Evolutionary conservation across 371 early-diverging fungal species (phyloP), one percentile per base, ranked within the genome.

Genomic region (Amoeboaphelidium protococcarum): DNA sequence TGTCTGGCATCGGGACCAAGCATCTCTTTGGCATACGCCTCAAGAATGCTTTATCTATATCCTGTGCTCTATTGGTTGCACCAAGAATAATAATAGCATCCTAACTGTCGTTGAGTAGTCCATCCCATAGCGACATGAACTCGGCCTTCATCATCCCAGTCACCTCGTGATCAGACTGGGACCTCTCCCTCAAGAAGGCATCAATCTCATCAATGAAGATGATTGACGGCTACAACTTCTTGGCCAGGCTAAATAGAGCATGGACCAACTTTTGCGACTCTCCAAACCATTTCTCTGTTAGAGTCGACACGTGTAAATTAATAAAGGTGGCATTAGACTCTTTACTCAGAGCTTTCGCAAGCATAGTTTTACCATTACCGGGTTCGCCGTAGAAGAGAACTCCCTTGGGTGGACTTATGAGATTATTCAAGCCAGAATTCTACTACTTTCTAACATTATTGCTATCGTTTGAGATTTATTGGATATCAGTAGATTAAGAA

Each of bases 81-180:
- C 90, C 90, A 47, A 88, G 59, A 40, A 83, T 58, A 47, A 89
- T 65, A 46, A 90, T 76, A 22, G 81, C 73, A 23, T 64, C 65
- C 47, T 71, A 71, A 46, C 77, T 76, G 19, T 73, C 74, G 0
- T 89, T 76, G 0, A 79, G 73, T 47, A 95, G 62, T 2, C 96
- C 96, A 60, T 95, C 96, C 96, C 96, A 95, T 53, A 89, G 65
- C 60, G 69, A 81, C 90, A 95, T 90, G 54, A 92, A 91, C 66
- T 92, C 92, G 3, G 94, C 88, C 69, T 92, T 95, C 90, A 95
- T 92, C 74, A 86, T 89, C 44, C 74, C 70, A 23, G 83, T 87
- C 20, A 85, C 84, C 63, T 92, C 94, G 56, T 92, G 91, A 61
- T 95, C 96, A 21, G 66, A 71, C 45, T 76, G 74, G 50, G 80